phyloP scores from a whole-genome alignment of 2,329 filamentous ascomycete species.

The Sporothrix brunneoviolacea region DNA sequence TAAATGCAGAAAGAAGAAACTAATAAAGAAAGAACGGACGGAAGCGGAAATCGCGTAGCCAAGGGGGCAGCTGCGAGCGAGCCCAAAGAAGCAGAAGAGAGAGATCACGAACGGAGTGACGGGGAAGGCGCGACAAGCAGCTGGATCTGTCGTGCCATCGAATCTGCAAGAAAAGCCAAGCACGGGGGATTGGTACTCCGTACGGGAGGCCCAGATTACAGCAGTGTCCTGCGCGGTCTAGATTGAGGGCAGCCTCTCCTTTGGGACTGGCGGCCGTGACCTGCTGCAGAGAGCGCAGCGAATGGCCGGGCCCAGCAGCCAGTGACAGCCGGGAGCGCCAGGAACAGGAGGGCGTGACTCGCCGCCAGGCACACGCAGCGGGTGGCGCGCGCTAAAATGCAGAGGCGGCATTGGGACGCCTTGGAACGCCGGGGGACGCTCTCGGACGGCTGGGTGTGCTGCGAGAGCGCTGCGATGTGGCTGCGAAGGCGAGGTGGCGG shows the following conservation, averaged over 20 bases:
- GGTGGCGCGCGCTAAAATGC: slow-evolving; percentile 12
- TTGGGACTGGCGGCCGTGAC: slow-evolving; percentile 13
- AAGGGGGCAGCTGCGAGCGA: too few relatives aligned
- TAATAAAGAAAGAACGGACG: neutral
- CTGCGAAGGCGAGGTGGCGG: too few relatives aligned
- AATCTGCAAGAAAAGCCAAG: neutral
- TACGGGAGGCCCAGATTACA: neutral
- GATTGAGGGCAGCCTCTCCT: slow-evolving; percentile 9
- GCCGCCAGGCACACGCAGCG: neutral
- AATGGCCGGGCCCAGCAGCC: neutral
- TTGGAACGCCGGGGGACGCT: too few relatives aligned
- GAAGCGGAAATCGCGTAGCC: slow-evolving; percentile 1
- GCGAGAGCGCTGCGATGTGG: too few relatives aligned
- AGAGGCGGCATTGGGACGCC: too few relatives aligned
- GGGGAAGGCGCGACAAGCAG: slow-evolving; percentile 4
- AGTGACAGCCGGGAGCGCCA: slow-evolving; percentile 5
- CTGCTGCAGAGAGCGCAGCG: slow-evolving; percentile 1
- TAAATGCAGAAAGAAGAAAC: too few relatives aligned
- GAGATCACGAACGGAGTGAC: neutral
- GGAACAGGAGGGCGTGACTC: slow-evolving; percentile 1
- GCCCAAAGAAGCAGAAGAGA: neutral
- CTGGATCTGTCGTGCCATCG: neutral
- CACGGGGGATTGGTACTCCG: neutral
- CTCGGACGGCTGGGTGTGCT: too few relatives aligned
- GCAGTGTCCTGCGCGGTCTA: slow-evolving; percentile 4